Evolutionary conservation across 2,329 filamentous ascomycete genomes (phyloP), one percentile per base, ranked within the genome.

Genomic region (Dactylellina drechsleri): DNA sequence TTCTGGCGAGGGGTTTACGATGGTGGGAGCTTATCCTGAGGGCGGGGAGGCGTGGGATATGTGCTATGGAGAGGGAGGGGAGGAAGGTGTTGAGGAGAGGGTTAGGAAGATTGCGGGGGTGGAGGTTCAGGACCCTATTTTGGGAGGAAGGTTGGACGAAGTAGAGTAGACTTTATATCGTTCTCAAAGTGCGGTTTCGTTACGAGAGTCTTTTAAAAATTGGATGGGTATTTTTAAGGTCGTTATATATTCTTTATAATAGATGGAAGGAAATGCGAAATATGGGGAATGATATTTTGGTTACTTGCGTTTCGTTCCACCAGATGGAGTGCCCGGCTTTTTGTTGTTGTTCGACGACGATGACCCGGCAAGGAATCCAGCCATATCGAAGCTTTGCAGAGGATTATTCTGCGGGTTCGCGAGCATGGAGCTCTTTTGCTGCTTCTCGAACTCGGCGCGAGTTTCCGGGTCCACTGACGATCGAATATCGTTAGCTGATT

Each of bases 391-490:
- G 81, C 84, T 85, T 72, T 83, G 84, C 62, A 87, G 83, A 0
- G 85, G 83, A 78, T 83, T 86, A 54, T 81, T 80, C 47, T 66
- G 77, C 2, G 65, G 77, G 50, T 70, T 80, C 62, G 80, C 79
- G 52, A 66, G 81, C 81, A 83, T 81, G 78, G 88, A 89, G 77
- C 88, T 87, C 83, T 93, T 92, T 82, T 95, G 92, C 80, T 92
- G 90, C 80, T 92, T 91, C 82, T 97, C 93, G 81, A 95, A 97
- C 81, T 98, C 95, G 79, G 92, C 92, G 79, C 90, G 90, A 83
- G 92, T 91, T 82, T 99, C 95, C n/a, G 92, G 92, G 81, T 98
- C 95, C 93, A 99, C 93, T 97, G 80, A 23, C 5, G n/a, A 12
- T 53, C 28, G 26, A 43, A 12, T 78, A 58, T 80, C 74, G 20